phyloP scores from a whole-genome alignment of 1,284 basidiomycete species.

The Bondarzewia mesenterica region DNA sequence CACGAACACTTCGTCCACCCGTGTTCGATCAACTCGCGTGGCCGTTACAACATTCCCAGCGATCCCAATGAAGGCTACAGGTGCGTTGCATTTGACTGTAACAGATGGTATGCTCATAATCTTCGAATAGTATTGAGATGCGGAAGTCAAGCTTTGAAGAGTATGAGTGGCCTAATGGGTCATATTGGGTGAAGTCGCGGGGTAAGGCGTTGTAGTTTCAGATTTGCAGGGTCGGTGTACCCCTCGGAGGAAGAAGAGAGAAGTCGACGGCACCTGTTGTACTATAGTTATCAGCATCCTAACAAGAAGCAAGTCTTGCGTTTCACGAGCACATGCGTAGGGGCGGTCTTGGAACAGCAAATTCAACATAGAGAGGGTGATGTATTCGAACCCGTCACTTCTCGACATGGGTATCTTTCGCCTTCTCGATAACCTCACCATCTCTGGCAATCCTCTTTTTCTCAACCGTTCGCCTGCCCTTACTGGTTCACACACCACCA shows the following conservation, averaged over 20 bases:
- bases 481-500: conserved; percentile 29
- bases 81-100: conserved; percentile 24
- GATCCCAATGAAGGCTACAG: conserved; percentile 68
- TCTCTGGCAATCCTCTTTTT: conserved; percentile 12
- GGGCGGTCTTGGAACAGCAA: too few relatives aligned
- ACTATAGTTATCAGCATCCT: background rate
- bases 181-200: conserved; percentile 49
- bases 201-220: background rate
- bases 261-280: background rate
- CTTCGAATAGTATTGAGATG: conserved; percentile 62
- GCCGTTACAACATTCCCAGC: conserved; percentile 78
- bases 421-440: conserved; percentile 11
- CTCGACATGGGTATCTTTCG: too few relatives aligned
- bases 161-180: conserved; percentile 69
- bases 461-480: conserved; percentile 17
- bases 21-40: conserved; percentile 80
- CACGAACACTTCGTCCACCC: conserved; percentile 91
- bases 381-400: too few relatives aligned
- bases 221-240: too few relatives aligned
- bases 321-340: too few relatives aligned
- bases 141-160: conserved; percentile 60
- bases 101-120: background rate
- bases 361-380: too few relatives aligned
- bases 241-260: too few relatives aligned
- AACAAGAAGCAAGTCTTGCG: too few relatives aligned